phyloP scores from a whole-genome alignment of 345 rosid species.

The Anastatica hierochuntica region DNA sequence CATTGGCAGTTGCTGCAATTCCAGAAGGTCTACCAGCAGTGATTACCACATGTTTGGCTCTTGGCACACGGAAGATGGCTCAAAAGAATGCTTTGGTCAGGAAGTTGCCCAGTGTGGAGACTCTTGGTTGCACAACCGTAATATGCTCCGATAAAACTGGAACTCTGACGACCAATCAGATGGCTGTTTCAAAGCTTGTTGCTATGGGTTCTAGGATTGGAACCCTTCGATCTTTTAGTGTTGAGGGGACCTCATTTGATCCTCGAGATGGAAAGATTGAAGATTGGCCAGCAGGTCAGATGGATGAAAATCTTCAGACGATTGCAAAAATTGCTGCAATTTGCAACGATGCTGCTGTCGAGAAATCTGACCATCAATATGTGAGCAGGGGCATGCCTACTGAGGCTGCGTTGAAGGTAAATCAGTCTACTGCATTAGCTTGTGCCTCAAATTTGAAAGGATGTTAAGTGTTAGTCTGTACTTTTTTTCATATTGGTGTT shows the following conservation, averaged over 20 bases:
- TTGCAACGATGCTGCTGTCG: constrained; percentile 82
- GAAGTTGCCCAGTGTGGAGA: constrained; percentile 89
- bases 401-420: constrained; percentile 97
- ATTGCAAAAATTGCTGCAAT: constrained; percentile 83
- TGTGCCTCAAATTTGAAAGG: neutral
- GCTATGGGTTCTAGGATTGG: constrained; percentile 70
- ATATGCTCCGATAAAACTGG: constrained; percentile 95
- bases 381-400: constrained; percentile 74
- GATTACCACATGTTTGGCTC: constrained; percentile 89
- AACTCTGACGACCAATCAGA: constrained; percentile 86
- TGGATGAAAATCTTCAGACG: constrained; percentile 87
- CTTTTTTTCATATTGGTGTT: neutral
- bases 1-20: constrained; percentile 93
- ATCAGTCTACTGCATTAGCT: constrained; percentile 1
- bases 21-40: constrained; percentile 98
- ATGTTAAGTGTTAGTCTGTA: neutral
- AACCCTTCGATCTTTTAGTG: constrained; percentile 59
- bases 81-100: constrained; percentile 92
- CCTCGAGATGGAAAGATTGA: constrained; percentile 78
- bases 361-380: constrained; percentile 55
- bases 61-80: constrained; percentile 96
- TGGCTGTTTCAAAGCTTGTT: constrained; percentile 79
- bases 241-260: constrained; percentile 73
- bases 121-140: constrained; percentile 92
- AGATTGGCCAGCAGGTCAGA: constrained; percentile 53